Percentiles rank a stretch among this genome's conserved stretches.
Conservation (phyloP, 352 stramenopile species). For the Peronospora tabacina region DNA sequence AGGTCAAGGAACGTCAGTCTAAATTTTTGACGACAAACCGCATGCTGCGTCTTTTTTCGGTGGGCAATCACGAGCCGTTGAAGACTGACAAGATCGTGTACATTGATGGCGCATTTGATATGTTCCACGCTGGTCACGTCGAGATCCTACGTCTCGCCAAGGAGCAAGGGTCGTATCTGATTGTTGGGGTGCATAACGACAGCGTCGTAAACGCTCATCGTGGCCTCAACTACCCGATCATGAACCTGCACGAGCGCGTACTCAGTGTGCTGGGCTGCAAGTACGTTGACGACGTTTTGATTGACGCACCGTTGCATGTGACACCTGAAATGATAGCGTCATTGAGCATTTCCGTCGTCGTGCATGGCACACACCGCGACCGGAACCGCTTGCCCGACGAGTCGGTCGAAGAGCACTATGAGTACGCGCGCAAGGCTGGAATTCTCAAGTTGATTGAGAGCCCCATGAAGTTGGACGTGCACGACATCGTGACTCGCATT, state of each 20-base stretch:
- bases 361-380: slow-evolving; percentile 85
- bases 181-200: slow-evolving; percentile 96
- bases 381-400: slow-evolving; percentile 47
- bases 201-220: slow-evolving; percentile 84
- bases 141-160: slow-evolving; percentile 92
- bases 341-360: slow-evolving; percentile 76
- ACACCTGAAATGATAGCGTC: slow-evolving; percentile 95
- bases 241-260: slow-evolving; percentile 98
- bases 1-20: slow-evolving; percentile 67
- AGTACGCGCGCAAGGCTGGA: slow-evolving; percentile 59
- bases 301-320: slow-evolving; percentile 93
- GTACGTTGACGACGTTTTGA: slow-evolving; percentile 97
- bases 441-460: slow-evolving; percentile 81
- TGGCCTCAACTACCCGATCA: slow-evolving; percentile 92
- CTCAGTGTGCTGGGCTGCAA: slow-evolving; percentile 94
- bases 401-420: slow-evolving; percentile 76
- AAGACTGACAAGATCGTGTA: slow-evolving; percentile 93
- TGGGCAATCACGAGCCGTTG: slow-evolving; percentile 82
- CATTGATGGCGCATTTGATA: slow-evolving; percentile 97
- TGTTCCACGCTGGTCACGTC: slow-evolving; percentile 98
- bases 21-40: slow-evolving; percentile 95
- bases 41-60: slow-evolving; percentile 90
- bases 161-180: slow-evolving; percentile 90
- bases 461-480: slow-evolving; percentile 68
- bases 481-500: slow-evolving; percentile 85